A percentile compares a stretch with the other conserved stretches of the same genome.
phyloP scores from a whole-genome alignment of 345 rosid genomes.

The Arabis hirsuta region DNA sequence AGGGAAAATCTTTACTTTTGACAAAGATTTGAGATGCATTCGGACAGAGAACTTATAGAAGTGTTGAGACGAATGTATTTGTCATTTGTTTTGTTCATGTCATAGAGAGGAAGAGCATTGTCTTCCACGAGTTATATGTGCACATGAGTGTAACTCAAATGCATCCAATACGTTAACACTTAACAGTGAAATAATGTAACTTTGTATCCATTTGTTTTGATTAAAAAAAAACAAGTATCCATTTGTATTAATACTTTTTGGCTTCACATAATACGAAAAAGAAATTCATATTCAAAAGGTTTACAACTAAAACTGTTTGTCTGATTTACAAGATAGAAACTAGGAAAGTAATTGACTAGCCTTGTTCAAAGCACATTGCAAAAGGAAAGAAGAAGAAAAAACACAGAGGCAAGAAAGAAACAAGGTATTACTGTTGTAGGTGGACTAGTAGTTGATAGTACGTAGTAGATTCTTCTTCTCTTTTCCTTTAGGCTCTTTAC shows the following conservation, averaged over 20 bases:
- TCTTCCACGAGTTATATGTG: slow-evolving; percentile 29
- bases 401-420: no score
- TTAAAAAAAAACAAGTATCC: no score
- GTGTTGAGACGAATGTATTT: background rate
- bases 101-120: slow-evolving; percentile 11
- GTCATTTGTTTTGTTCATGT: slow-evolving; percentile 20
- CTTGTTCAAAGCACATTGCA: no score
- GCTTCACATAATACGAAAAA: background rate
- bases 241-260: background rate
- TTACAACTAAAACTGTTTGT: no score
- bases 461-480: no score
- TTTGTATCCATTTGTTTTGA: background rate
- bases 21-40: slow-evolving; percentile 55
- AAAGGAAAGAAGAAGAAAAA: no score
- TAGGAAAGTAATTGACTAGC: no score
- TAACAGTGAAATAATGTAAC: slow-evolving; percentile 16
- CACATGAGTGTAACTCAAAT: slow-evolving; percentile 7
- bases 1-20: slow-evolving; percentile 58
- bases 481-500: no score
- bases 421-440: no score
- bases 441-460: no score
- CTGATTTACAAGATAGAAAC: no score
- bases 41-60: slow-evolving; percentile 40
- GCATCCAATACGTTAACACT: slow-evolving; percentile 18
- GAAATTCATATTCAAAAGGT: no score